Percentiles rank a stretch among this genome's conserved stretches.
These are phyloP conservation scores for Clonostachys rhizophaga DNA, from an alignment of 2,329 filamentous ascomycete genomes.

Conservation along the genomic window DNA sequence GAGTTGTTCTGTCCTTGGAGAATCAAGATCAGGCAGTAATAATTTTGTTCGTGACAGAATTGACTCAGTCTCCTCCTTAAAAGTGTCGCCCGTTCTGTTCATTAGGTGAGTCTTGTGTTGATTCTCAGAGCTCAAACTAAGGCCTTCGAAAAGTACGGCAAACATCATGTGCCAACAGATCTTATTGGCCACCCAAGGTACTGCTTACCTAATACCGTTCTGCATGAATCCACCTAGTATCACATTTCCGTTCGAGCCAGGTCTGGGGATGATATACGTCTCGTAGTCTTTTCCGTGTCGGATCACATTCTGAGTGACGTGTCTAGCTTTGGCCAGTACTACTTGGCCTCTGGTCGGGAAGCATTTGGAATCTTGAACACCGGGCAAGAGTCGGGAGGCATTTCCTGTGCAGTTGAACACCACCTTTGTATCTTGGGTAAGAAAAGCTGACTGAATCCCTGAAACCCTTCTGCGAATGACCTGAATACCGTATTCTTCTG, in stretches of 20 bases:
- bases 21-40: slow-evolving; percentile 20
- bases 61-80: slow-evolving; percentile 24
- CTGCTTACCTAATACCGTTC: slow-evolving; percentile 21
- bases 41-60: slow-evolving; percentile 26
- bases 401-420: slow-evolving; percentile 28
- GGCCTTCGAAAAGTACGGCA: too few species aligned
- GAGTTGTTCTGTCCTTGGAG: slow-evolving; percentile 16
- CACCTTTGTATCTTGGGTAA: slow-evolving; percentile 13
- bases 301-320: slow-evolving; percentile 26
- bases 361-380: slow-evolving; percentile 27
- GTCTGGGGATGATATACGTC: slow-evolving; percentile 25
- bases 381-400: slow-evolving; percentile 20
- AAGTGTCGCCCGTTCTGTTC: too few species aligned
- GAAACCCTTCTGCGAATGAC: slow-evolving; percentile 20
- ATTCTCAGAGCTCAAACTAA: too few species aligned
- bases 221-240: slow-evolving; percentile 30
- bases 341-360: slow-evolving; percentile 33
- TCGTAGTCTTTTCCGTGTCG: slow-evolving; percentile 21
- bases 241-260: slow-evolving; percentile 21
- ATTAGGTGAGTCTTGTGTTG: too few species aligned
- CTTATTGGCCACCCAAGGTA: too few species aligned
- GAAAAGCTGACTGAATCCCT: slow-evolving; percentile 16
- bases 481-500: slow-evolving; percentile 18
- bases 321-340: slow-evolving; percentile 23
- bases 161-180: too few species aligned